A percentile compares a stretch with the other conserved stretches of the same genome.
phyloP scores from a whole-genome alignment of 768 basidiomycete genomes.

The Tylopilus cervinicoccineus region DNA sequence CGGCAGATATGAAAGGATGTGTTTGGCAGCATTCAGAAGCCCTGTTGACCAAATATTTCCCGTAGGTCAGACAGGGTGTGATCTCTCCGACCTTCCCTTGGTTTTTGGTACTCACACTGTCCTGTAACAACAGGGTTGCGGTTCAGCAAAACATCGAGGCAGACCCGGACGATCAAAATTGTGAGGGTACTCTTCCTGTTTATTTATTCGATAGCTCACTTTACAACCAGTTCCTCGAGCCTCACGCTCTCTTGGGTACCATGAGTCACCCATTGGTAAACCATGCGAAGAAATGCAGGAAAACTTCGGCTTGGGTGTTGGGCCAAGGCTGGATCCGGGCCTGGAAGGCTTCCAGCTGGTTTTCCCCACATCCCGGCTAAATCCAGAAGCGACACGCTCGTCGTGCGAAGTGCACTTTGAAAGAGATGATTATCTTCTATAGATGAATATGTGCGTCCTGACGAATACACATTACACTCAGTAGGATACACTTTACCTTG shows the following conservation, averaged over 20 bases:
- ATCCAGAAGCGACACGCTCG: neutral
- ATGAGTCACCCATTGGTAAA: neutral
- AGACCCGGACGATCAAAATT: neutral
- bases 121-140: neutral
- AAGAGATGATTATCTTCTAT: neutral
- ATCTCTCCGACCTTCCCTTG: neutral
- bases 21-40: conserved; percentile 1
- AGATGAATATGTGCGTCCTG: neutral
- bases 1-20: conserved; percentile 15
- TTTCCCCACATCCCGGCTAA: neutral
- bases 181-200: neutral
- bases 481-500: neutral
- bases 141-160: neutral
- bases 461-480: neutral
- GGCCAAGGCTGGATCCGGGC: neutral
- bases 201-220: neutral
- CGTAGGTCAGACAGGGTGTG: neutral
- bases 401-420: neutral
- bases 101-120: neutral
- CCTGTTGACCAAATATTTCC: neutral
- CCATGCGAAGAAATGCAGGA: neutral
- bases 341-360: neutral
- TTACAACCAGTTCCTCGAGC: neutral
- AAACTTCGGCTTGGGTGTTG: neutral
- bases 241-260: neutral